These are phyloP conservation scores for Malassezia furfur DNA, from an alignment of 1,284 basidiomycete genomes.

Conservation along the genomic window DNA sequence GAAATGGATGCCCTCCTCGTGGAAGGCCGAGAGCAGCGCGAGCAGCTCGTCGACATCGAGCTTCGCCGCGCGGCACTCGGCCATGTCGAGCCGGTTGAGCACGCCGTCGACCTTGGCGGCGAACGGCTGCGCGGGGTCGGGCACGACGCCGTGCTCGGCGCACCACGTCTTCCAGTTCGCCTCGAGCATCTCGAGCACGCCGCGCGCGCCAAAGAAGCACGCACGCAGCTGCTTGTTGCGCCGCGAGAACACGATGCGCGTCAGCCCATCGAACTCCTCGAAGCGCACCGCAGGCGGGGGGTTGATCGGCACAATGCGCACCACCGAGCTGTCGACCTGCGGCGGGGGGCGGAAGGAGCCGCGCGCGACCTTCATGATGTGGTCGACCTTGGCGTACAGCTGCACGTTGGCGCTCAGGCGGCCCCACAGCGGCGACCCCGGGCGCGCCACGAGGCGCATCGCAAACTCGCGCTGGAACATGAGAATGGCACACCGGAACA, in stretches of 20 bases:
- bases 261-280: slow-evolving; percentile 93
- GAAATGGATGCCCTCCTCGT: slow-evolving; percentile 72
- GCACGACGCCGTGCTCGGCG: slow-evolving; percentile 55
- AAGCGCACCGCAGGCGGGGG: slow-evolving; percentile 91
- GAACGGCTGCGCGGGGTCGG: slow-evolving; percentile 22
- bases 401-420: slow-evolving; percentile 91
- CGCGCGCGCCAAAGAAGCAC: slow-evolving; percentile 72
- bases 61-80: slow-evolving; percentile 65
- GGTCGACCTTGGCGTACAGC: slow-evolving; percentile 85
- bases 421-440: slow-evolving; percentile 81
- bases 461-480: slow-evolving; percentile 99
- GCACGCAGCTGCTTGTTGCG: slow-evolving; percentile 84
- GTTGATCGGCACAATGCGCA: slow-evolving; percentile 81
- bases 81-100: slow-evolving; percentile 59
- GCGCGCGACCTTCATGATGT: slow-evolving; percentile 89
- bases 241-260: slow-evolving; percentile 76
- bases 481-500: slow-evolving; percentile 86
- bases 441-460: slow-evolving; percentile 75
- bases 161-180: slow-evolving; percentile 92
- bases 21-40: slow-evolving; percentile 67
- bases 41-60: slow-evolving; percentile 76
- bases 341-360: slow-evolving; percentile 96
- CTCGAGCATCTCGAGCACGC: slow-evolving; percentile 87
- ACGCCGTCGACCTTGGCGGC: slow-evolving; percentile 62
- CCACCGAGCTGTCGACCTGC: slow-evolving; percentile 83